Base-by-base conservation (phyloP, 2,329 filamentous ascomycete genomes). In the Sporothrix phasma region DNA sequence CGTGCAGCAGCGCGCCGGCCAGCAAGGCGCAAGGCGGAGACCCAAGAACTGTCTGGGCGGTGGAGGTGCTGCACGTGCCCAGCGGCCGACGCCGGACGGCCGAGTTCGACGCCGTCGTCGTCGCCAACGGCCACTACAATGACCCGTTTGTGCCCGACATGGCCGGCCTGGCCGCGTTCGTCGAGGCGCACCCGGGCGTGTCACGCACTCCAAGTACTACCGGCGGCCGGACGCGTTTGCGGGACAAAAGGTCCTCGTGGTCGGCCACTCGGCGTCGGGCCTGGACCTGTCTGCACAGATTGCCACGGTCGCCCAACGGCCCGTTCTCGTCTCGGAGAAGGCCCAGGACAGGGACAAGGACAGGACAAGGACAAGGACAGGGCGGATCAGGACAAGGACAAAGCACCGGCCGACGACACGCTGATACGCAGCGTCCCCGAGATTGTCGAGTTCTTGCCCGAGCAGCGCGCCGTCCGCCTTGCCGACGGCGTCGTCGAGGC, bases 121-220 rank as follows among this genome's bases (percentile, higher is more conserved):
- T 85, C 13, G 83, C 85, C 1, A 86, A 78, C 67, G 85, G 86
- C 0, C 87, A 89, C 72, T 89, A 88, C 69, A 82, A 83, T 67
- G 77, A 86, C 1, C 84, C 85, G 0, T 82, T 80, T 64, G 74
- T 89, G 1, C 87, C 88, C 0, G 77, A 81, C 45, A 80, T 88
- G 3, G 73, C 77, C 0, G 87, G 87, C 0, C 76, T 89, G 5
- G 72, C 76, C 34, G 76, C 76, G 15, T 88, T 82, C 82, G 83
- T 86, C 69, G 61, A 73, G 13, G 68, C 70, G 1, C 84, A 83
- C 66, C 81, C 83, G 0, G 77, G 76, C 0, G 70, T 75, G 79
- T 90, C n/a, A 79, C 78, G 1, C 88, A 90, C 69, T 90, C 89
- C 0, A 93, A 92, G 71, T 83, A 83, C 67, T 94, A 90, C 70